Base-by-base conservation (phyloP, 257 asterid species). In the Osmanthus fragrans region DNA sequence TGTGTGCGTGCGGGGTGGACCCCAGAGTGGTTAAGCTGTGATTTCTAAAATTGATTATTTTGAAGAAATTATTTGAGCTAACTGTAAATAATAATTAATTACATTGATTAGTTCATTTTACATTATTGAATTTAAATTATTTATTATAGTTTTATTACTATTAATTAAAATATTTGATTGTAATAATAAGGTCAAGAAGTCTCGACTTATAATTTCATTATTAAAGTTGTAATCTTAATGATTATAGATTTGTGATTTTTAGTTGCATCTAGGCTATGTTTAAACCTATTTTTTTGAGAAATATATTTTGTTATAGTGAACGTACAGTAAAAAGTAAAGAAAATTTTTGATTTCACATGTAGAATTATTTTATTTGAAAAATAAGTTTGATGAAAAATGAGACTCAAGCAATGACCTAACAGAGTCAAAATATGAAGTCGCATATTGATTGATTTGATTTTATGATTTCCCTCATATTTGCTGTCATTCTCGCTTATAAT, bases 1-100 rank as follows among this genome's bases (percentile, higher is more conserved):
- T 77, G 81, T 77, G 87, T 82, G 86, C 83, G 85, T 81, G 89
- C 82, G 85, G 76, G 16, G 72, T 58, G 60, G 88, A 21, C 83
- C 92, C 88, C 4, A 13, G 68, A 78, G 83, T 89, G 75, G 91
- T 82, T 87, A 89, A 27, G 70, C 69, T 70, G 79, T 85, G 83
- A 84, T 88, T 84, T 76, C 77, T 42, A 78, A 76, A 60, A 73
- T 58, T 51, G 66, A 63, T 63, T 63, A 12, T 63, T 25, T 63
- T 27, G 16, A 30, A 23, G 19, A 63, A 63, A 63, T 63, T 63
- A 63, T 63, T 25, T 63, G 33, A 63, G 34, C 30, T 23, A 63
- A 63, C 25, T 21, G 27, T 25, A 63, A 63, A 54, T 54, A 21
- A 63, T 63, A 63, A 63, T 40, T 40, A 40, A 40, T 63, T 63